Evolutionary conservation across 2,329 filamentous ascomycete species (phyloP).

Genomic region (Cercospora berteroae): DNA sequence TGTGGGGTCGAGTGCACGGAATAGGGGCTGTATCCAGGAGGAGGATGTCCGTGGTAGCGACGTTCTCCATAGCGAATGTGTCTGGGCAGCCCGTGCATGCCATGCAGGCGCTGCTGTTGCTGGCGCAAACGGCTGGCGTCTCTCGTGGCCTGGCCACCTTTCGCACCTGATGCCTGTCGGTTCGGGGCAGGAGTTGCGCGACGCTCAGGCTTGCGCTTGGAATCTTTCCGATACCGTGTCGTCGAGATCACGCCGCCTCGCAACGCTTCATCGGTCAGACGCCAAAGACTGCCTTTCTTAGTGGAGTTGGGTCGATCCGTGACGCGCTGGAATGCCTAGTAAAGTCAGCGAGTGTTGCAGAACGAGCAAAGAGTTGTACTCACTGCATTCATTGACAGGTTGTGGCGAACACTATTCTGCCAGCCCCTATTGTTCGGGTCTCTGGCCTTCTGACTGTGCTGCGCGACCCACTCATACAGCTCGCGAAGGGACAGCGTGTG

Average conservation of each 20-base stretch:
- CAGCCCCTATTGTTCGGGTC: slow-evolving; percentile 63
- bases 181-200: slow-evolving; percentile 37
- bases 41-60: slow-evolving; percentile 6
- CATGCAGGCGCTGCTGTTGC: slow-evolving; percentile 15
- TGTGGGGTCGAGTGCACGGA: slow-evolving; percentile 12
- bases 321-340: slow-evolving; percentile 57
- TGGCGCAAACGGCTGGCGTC: slow-evolving; percentile 31
- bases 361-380: slow-evolving; percentile 36
- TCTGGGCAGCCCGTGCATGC: background rate
- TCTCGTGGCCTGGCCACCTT: slow-evolving; percentile 45
- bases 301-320: slow-evolving; percentile 44
- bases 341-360: slow-evolving; percentile 15
- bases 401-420: slow-evolving; percentile 95
- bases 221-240: slow-evolving; percentile 57
- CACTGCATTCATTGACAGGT: slow-evolving; percentile 93
- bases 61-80: slow-evolving; percentile 13
- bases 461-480: slow-evolving; percentile 85
- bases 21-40: slow-evolving; percentile 19
- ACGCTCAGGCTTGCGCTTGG: slow-evolving; percentile 42
- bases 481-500: slow-evolving; percentile 77
- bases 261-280: slow-evolving; percentile 68
- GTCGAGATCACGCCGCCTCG: slow-evolving; percentile 77
- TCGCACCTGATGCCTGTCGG: slow-evolving; percentile 47
- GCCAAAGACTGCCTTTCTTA: slow-evolving; percentile 74
- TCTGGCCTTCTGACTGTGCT: slow-evolving; percentile 73